phyloP scores from a whole-genome alignment of 1,284 basidiomycete genomes.

The Sporisorium exsertum region DNA sequence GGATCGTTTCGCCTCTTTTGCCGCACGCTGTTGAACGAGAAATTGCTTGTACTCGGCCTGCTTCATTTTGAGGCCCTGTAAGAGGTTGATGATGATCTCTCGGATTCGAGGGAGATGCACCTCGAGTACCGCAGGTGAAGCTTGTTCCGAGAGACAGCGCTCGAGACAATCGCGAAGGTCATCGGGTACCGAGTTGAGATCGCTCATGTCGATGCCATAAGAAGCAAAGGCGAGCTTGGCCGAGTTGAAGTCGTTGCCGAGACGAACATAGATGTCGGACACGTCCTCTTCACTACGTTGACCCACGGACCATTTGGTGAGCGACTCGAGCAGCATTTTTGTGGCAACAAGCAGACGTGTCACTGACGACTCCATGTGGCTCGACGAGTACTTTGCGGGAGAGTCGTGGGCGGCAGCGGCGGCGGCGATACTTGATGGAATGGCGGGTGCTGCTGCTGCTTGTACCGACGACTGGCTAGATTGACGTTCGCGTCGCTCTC shows the following conservation, averaged over 20 bases:
- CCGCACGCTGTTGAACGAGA: constrained; percentile 55
- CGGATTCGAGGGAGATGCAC: constrained; percentile 90
- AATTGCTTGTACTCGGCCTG: constrained; percentile 78
- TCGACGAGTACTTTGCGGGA: constrained; percentile 50
- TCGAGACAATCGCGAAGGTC: constrained; percentile 90
- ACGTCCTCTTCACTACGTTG: constrained; percentile 84
- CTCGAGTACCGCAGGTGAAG: constrained; percentile 85
- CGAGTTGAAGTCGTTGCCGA: constrained; percentile 97
- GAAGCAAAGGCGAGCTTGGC: constrained; percentile 88
- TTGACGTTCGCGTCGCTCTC: constrained; percentile 39
- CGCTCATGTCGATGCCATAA: constrained; percentile 91
- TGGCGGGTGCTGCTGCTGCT: constrained; percentile 3
- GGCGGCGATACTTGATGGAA: constrained; percentile 6
- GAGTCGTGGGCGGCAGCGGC: constrained; percentile 12
- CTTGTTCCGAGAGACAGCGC: constrained; percentile 88
- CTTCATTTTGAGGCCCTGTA: constrained; percentile 91
- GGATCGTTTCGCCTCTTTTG: constrained; percentile 30
- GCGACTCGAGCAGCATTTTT: constrained; percentile 89
- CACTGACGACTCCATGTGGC: constrained; percentile 85
- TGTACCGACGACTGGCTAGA: constrained; percentile 34
- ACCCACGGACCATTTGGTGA: constrained; percentile 77
- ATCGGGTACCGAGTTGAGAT: constrained; percentile 87
- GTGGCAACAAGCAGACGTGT: constrained; percentile 94
- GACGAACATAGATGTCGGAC: constrained; percentile 93
- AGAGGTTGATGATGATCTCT: constrained; percentile 88